A percentile compares a stretch with the other conserved stretches of the same genome.
phyloP scores from a whole-genome alignment of 2,329 filamentous ascomycete species.

The Clonostachys rosea region DNA sequence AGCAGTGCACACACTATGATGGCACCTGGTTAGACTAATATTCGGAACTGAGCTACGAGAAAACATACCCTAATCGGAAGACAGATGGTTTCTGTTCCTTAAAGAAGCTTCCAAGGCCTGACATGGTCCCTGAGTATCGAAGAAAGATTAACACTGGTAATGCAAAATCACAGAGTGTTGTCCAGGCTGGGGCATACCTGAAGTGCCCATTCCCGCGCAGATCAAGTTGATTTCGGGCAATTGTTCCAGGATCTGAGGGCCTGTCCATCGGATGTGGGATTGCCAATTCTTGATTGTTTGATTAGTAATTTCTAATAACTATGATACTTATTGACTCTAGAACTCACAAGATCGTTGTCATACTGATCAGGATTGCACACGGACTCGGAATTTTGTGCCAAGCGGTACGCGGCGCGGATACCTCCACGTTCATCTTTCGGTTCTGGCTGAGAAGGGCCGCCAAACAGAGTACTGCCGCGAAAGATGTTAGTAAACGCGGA shows the following conservation, averaged over 20 bases:
- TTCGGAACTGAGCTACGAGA: neutral
- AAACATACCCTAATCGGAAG: neutral
- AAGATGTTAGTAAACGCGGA: no score
- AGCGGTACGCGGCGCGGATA: slow-evolving; percentile 38
- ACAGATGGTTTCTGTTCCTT: slow-evolving; percentile 20
- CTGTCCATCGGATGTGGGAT: slow-evolving; percentile 54
- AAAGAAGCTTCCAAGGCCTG: slow-evolving; percentile 3
- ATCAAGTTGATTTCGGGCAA: slow-evolving; percentile 51
- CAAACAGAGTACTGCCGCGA: slow-evolving; percentile 41
- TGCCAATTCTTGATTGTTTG: slow-evolving; percentile 39
- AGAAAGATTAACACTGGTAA: neutral
- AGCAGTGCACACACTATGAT: slow-evolving; percentile 1
- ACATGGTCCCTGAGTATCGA: slow-evolving; percentile 1
- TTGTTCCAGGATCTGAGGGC: slow-evolving; percentile 51
- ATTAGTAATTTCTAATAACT: slow-evolving; percentile 49
- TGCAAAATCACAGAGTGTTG: slow-evolving; percentile 4
- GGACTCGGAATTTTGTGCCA: slow-evolving; percentile 32
- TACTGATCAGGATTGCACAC: slow-evolving; percentile 22
- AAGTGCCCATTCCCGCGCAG: slow-evolving; percentile 53
- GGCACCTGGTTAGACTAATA: neutral
- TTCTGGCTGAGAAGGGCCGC: slow-evolving; percentile 54
- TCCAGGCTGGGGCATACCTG: slow-evolving; percentile 23
- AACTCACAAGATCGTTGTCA: slow-evolving; percentile 17
- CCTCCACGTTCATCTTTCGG: slow-evolving; percentile 47
- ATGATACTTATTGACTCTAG: slow-evolving; percentile 30